Evolutionary conservation across 2,329 filamentous ascomycete genomes (phyloP).

Genomic region (Amauroascus verrucosus): DNA sequence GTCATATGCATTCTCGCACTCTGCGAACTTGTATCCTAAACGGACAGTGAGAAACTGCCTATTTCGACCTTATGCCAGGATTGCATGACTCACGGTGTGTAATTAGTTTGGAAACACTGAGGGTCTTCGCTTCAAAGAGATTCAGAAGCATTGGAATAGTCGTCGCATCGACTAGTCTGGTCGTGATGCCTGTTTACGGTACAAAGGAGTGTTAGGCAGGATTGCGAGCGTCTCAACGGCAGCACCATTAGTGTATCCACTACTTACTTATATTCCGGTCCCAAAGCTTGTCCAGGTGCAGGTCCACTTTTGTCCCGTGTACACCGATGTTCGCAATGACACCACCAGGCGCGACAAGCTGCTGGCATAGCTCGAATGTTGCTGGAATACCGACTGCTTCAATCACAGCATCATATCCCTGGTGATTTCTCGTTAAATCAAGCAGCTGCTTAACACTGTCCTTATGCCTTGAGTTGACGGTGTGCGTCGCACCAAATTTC

Average conservation of each 20-base stretch:
- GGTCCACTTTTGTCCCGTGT: constrained; percentile 44
- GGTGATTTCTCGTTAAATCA: constrained; percentile 32
- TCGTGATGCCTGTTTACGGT: constrained; percentile 39
- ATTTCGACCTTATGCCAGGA: not conserved
- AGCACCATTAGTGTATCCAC: not conserved
- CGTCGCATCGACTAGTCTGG: constrained; percentile 39
- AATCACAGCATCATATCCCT: constrained; percentile 49
- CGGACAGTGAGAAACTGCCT: not conserved
- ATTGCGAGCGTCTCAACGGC: too few relatives aligned
- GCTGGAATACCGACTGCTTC: constrained; percentile 48
- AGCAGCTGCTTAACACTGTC: constrained; percentile 34
- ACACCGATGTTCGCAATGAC: constrained; percentile 50
- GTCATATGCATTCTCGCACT: constrained; percentile 38
- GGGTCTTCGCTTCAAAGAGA: constrained; percentile 34
- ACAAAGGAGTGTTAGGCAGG: too few relatives aligned
- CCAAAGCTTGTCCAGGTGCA: constrained; percentile 48
- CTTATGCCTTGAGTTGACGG: constrained; percentile 31
- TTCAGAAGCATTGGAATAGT: constrained; percentile 44
- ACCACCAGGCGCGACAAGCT: constrained; percentile 45
- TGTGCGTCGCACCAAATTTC: constrained; percentile 41
- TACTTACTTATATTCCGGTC: constrained; percentile 43
- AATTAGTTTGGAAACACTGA: constrained; percentile 37
- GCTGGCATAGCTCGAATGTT: constrained; percentile 46
- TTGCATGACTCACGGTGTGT: constrained; percentile 35
- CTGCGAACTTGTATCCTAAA: constrained; percentile 24